Percentiles rank a stretch among this genome's conserved stretches.
These are phyloP conservation scores for Scortechinia acanthostroma DNA, from an alignment of 2,329 filamentous ascomycete species.

Conservation along the genomic window DNA sequence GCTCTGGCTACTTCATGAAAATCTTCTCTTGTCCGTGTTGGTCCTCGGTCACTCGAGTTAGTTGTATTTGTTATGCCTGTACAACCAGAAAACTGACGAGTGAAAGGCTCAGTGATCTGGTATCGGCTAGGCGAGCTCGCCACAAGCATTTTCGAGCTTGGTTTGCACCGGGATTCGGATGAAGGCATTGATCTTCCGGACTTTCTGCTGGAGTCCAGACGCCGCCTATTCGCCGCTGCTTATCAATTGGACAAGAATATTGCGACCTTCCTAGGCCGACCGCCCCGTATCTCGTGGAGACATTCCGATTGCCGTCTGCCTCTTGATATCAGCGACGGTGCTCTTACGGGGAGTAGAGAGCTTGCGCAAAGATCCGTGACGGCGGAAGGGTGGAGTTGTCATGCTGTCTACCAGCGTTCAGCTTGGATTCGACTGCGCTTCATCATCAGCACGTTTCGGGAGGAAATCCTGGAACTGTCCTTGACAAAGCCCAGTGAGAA, in stretches of 20 bases:
- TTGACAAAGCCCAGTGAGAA: no score
- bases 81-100: no score
- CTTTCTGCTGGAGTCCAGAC: neutral
- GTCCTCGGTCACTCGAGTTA: constrained; percentile 24
- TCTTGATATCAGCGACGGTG: neutral
- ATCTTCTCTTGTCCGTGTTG: constrained; percentile 20
- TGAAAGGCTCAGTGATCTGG: neutral
- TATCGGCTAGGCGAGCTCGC: neutral
- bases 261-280: constrained; percentile 15
- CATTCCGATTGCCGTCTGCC: neutral
- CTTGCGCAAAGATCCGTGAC: neutral
- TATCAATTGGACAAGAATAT: constrained; percentile 18
- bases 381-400: neutral
- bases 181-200: neutral
- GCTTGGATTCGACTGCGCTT: neutral
- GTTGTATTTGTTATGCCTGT: no score
- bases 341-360: neutral
- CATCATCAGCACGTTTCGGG: neutral
- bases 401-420: neutral
- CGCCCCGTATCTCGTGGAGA: neutral
- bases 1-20: no score
- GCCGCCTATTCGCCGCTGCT: constrained; percentile 12
- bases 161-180: neutral
- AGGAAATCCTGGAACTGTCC: neutral
- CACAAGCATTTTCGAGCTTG: neutral